Evolutionary conservation across 805 yeast genomes (phyloP), one percentile per base, ranked within the genome.

Genomic region (Starmerella asiatica): DNA sequence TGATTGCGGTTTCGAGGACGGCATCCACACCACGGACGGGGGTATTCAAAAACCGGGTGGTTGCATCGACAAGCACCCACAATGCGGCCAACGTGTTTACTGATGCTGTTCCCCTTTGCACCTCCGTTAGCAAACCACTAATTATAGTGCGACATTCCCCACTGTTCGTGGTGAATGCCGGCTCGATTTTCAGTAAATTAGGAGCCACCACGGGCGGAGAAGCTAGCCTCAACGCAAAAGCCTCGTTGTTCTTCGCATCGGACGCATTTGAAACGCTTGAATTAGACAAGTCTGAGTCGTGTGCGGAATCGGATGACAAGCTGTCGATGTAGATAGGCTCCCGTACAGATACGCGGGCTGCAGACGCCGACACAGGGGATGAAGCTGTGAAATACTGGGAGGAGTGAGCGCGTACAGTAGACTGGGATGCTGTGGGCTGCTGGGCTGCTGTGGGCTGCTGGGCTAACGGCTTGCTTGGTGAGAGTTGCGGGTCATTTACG

Each of bases 41-140:
- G 26, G 24, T 8, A 20, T 17, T 16, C 26, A 23, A 11, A 3
- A 29, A 21, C 7, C 21, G 7, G 4, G 40, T 23, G 16, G 40
- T 21, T 14, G 45, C 43, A n/a, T 37, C 35, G 4, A 44, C 31
- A 5, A 44, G 36, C 16, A 38, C 43, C 2, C 43, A 31, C 16
- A 44, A 36, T 20, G 36, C 20, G 5, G 40, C 45, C 17, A 44
- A 24, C 9, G 11, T 23, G 26, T 36, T 38, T 17, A 32, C 34
- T 17, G 12, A 12, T 5, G 43, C 42, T 16, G 43, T 29, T 15
- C 32, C 29, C 16, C 21, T 16, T 18, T 32, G 26, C 12, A 39
- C 38, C 19, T 32, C 35, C 7, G 28, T 37, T 6, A 43, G 37
- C 23, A 39, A 17, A 7, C 29, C 24, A 15, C 17, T 27, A 16